A percentile compares a stretch with the other conserved stretches of the same genome.
Evolutionary conservation across 441 rosid genomes (phyloP).

Genomic region (Hura crepitans): DNA sequence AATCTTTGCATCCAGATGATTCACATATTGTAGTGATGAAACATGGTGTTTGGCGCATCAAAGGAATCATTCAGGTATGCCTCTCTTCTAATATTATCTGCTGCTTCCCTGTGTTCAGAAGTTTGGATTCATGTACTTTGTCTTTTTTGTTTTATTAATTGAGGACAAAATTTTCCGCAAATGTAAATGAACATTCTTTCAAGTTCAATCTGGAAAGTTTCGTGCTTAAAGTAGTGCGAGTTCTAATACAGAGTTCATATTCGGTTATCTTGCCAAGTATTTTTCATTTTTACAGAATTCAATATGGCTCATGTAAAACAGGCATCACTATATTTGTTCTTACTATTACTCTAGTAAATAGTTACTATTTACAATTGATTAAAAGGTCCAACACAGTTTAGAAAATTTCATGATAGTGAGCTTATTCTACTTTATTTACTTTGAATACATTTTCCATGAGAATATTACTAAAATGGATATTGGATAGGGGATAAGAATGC

Average conservation of each 20-base stretch:
- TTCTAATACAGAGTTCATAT: neutral
- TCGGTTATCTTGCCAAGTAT: neutral
- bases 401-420: neutral
- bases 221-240: neutral
- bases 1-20: conserved; percentile 82
- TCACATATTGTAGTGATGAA: conserved; percentile 68
- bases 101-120: conserved; percentile 1
- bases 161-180: neutral
- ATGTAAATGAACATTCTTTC: neutral
- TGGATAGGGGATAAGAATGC: neutral
- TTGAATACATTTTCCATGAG: conserved; percentile 1
- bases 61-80: conserved; percentile 90
- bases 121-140: neutral
- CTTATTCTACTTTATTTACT: neutral
- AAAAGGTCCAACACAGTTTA: neutral
- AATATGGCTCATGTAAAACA: neutral
- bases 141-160: neutral
- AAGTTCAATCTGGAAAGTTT: neutral
- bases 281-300: neutral
- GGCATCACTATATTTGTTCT: neutral
- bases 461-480: neutral
- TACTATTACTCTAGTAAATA: neutral
- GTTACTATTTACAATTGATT: neutral
- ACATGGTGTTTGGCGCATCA: conserved; percentile 88
- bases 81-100: conserved; percentile 13